Evolutionary conservation across 371 early-diverging fungal genomes (phyloP).

Genomic region (Catenaria anguillulae): DNA sequence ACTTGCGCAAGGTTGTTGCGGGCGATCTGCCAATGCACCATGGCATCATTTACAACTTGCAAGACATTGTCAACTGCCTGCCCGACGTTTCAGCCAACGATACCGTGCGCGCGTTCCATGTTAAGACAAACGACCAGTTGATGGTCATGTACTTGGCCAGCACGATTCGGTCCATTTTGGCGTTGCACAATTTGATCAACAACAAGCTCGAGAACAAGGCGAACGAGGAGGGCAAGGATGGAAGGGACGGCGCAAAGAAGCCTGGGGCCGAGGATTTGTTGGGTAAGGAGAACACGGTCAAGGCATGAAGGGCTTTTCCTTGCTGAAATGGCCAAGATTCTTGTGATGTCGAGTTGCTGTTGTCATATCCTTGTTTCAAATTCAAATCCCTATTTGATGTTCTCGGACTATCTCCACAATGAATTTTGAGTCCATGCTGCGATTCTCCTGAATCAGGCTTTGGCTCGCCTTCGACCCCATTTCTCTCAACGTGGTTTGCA

Average conservation of each 20-base stretch:
- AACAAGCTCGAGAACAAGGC: constrained; percentile 43
- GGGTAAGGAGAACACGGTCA: neutral
- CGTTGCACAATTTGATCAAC: constrained; percentile 86
- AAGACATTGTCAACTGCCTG: constrained; percentile 88
- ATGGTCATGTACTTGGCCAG: constrained; percentile 79
- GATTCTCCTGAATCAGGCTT: no score
- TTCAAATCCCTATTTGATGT: no score
- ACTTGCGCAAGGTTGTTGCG: constrained; percentile 69
- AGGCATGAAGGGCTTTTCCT: no score
- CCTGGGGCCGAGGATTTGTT: neutral
- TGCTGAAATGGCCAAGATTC: no score
- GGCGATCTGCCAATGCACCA: constrained; percentile 71
- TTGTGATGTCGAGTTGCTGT: no score
- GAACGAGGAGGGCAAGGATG: constrained; percentile 28
- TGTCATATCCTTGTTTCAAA: no score
- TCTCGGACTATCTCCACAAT: no score
- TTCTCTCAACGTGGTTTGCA: no score
- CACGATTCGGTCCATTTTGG: constrained; percentile 81
- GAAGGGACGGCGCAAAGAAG: constrained; percentile 20
- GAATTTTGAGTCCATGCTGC: no score
- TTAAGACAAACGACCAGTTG: constrained; percentile 90
- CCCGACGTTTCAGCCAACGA: constrained; percentile 68
- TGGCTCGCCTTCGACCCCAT: no score
- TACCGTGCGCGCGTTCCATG: constrained; percentile 61
- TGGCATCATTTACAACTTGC: constrained; percentile 87